Evolutionary conservation across 768 basidiomycete species (phyloP), one percentile per base, ranked within the genome.

Genomic region (Boletus huronensis): DNA sequence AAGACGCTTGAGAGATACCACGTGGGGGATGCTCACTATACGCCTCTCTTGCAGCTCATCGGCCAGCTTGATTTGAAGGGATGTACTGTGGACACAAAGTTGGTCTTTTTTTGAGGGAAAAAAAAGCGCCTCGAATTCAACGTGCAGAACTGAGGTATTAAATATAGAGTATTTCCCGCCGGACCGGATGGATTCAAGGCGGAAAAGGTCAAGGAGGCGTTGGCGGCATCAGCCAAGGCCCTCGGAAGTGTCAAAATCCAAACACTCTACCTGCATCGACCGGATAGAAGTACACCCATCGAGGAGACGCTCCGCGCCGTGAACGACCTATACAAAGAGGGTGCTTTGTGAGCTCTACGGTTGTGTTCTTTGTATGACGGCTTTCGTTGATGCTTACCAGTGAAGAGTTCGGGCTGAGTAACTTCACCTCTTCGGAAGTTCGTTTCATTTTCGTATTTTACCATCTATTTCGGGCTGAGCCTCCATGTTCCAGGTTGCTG

Each of bases 251-350:
- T 53, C 44, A 54, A 39, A 25, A 48, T 53, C 16, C 50, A 60
- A 31, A 55, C 45, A 11, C 31, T 51, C 23, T 54, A 48, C 29
- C 16, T 59, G 6, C 61, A 82, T 57, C 70, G 64, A 13, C 74
- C 74, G 1, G 75, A 79, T 53, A 71, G 76, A 36, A 69, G 68
- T n/a, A 74, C 71, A 1, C 75, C 77, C 2, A 77, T 75, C 64
- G 73, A 75, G 51, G 77, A 75, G 36, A 81, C 81, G 0, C 61
- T 82, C 10, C 72, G 73, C 51, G 76, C 71, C 0, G 73, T 79
- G 28, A 68, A 82, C 62, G 74, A 80, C 26, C 68, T 82, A 6
- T 66, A 82, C 71, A 73, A 77, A 57, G 77, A 81, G 57, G 80
- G 79, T 11, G 72, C 76, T 51, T 81, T 82, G 60, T 79, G 68